Base-by-base conservation (phyloP, 2,329 filamentous ascomycete species). In the Claviceps pazoutovae region DNA sequence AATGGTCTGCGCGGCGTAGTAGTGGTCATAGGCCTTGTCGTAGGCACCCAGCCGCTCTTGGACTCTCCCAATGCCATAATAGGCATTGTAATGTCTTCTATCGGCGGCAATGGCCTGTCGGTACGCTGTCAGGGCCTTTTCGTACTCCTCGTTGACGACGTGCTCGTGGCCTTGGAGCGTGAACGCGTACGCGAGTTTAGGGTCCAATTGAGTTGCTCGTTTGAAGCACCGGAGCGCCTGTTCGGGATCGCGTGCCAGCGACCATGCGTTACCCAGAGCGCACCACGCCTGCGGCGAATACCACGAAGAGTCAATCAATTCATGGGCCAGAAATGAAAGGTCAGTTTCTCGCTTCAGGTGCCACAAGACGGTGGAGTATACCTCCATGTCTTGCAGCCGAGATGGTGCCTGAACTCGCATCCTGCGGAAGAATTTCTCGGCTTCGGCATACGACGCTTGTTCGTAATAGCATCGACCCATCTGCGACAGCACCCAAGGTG, bases 291-390 rank as follows among this genome's bases (percentile, higher is more conserved):
- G 86, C 1, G 93, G 91, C 0, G 90, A 91, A 57, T 93, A 76
- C 71, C 90, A 93, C 54, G 89, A 86, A 16, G 86, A 74, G 57
- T 96, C 91, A 49, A 95, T 79, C 42, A 97, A 75, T 61, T 94
- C 88, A 62, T 97, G 91, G 0, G 91, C 88, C 30, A 98, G 75
- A 67, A 93, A 95, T 0, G 91, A 90, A 21, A 98, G 75, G 55
- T 96, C 88, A 0, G 89, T 86, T 62, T 96, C 91, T 56, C 86
- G 84, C 67, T 95, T 95, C 56, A 96, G 72, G 66, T 96, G 90
- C 93, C 94, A 98, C n/a, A 98, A 76, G n/a, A 95, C 84, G 0
- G 93, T 98, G 14, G 91, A 97, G 68, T 95, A 98, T 38, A 97
- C 83, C 64, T 98, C 93, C 90, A 97, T 96, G 62, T 96, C 90